phyloP scores from a whole-genome alignment of 106 monocot genomes.

The Dendrobium officinale region DNA sequence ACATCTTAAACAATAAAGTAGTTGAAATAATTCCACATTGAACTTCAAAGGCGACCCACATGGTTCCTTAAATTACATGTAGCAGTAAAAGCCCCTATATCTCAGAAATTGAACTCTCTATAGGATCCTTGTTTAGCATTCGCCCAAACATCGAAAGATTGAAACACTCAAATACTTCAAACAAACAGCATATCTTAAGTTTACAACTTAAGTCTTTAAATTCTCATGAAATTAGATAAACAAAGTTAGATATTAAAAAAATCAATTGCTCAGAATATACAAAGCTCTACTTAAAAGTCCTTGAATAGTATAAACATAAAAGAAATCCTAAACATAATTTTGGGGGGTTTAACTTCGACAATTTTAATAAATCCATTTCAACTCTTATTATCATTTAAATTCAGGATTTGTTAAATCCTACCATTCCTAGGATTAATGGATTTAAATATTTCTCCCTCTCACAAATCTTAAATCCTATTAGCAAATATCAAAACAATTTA shows the following conservation, averaged over 20 bases:
- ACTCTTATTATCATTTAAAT: too few relatives aligned
- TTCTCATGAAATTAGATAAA: not conserved
- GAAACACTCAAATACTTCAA: not conserved
- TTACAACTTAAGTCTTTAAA: not conserved
- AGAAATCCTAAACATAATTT: not conserved
- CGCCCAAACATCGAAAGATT: not conserved
- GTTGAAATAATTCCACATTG: not conserved
- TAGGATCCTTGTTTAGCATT: not conserved
- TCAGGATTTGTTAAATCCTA: too few relatives aligned
- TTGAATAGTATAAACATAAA: not conserved
- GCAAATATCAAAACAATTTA: too few relatives aligned
- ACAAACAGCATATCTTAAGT: not conserved
- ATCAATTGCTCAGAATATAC: too few relatives aligned
- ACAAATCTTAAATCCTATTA: too few relatives aligned
- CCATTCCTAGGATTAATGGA: too few relatives aligned
- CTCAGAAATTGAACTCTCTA: not conserved
- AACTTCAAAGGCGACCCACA: not conserved
- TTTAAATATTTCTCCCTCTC: too few relatives aligned
- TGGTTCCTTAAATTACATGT: not conserved
- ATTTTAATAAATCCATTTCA: too few relatives aligned
- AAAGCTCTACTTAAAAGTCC: not conserved
- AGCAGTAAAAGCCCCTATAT: not conserved
- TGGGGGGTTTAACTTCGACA: too few relatives aligned
- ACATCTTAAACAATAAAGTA: not conserved
- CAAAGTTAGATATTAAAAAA: not conserved